Conservation (phyloP, 345 rosid species). For the Salix viminalis region DNA sequence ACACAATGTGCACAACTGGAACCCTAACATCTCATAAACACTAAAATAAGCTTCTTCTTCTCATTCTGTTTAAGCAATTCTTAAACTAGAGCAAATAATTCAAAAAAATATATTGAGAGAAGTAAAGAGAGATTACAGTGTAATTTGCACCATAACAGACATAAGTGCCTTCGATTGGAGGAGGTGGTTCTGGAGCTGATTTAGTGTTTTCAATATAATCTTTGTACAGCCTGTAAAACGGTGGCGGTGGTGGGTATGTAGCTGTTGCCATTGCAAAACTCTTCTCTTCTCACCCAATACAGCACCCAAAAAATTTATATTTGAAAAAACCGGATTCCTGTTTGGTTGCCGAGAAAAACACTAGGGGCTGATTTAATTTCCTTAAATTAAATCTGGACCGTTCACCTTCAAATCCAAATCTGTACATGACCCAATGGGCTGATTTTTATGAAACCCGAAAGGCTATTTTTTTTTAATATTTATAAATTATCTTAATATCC, state of each 20-base stretch:
- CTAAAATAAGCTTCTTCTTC: background rate
- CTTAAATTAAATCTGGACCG: background rate
- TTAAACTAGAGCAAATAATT: background rate
- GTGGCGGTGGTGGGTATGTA: conserved; percentile 89
- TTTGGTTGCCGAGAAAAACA: background rate
- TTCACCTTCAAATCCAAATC: background rate
- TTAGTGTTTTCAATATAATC: conserved; percentile 59
- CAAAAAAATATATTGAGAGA: background rate
- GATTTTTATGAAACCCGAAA: background rate
- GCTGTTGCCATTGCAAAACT: conserved; percentile 66
- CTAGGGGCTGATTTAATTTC: too few relatives aligned
- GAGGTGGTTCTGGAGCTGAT: conserved; percentile 75
- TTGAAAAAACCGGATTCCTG: background rate
- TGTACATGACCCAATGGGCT: background rate
- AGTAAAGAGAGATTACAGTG: conserved; percentile 40
- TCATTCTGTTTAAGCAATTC: background rate
- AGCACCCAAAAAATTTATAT: background rate
- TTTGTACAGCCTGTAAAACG: conserved; percentile 83
- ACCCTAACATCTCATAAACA: background rate
- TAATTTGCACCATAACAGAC: conserved; percentile 64
- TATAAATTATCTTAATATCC: too few relatives aligned
- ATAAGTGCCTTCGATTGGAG: conserved; percentile 77
- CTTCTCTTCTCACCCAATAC: background rate
- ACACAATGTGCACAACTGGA: background rate
- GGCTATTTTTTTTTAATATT: background rate